Percentiles rank a stretch among this genome's conserved stretches.
Evolutionary conservation across 768 basidiomycete genomes (phyloP).

Genomic region (Pleurotus tuber-regium): DNA sequence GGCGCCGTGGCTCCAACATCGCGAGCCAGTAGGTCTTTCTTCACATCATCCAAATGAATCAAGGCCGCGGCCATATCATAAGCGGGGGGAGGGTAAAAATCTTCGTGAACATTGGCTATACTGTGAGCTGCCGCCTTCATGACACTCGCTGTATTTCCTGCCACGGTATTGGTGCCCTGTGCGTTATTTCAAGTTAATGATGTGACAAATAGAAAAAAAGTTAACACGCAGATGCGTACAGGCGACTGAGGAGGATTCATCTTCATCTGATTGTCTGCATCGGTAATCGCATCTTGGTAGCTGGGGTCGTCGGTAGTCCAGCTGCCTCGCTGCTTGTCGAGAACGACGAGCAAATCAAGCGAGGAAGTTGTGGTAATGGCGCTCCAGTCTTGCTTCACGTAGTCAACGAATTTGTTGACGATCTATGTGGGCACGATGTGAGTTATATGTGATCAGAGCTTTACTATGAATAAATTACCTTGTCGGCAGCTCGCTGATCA

Average conservation of each 20-base stretch:
- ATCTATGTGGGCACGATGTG: neutral
- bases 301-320: slow-evolving; percentile 1
- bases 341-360: slow-evolving; percentile 3
- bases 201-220: neutral
- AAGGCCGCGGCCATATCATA: slow-evolving; percentile 2
- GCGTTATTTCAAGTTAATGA: too few relatives aligned
- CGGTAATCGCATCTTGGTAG: slow-evolving; percentile 4
- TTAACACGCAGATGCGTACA: neutral
- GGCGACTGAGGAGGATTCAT: neutral
- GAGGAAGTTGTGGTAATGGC: neutral
- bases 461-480: neutral
- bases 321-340: slow-evolving; percentile 6
- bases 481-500: slow-evolving; percentile 3
- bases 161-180: neutral
- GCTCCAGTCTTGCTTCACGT: slow-evolving; percentile 1
- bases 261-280: slow-evolving; percentile 2
- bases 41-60: neutral
- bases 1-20: too few relatives aligned
- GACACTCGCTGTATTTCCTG: neutral
- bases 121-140: neutral
- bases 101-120: neutral
- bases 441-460: neutral
- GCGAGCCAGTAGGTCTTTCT: slow-evolving; percentile 2
- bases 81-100: slow-evolving; percentile 6
- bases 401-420: slow-evolving; percentile 5